A percentile compares a stretch with the other conserved stretches of the same genome.
Evolutionary conservation across 1,284 basidiomycete species (phyloP).

Genomic region (Thelephora terrestris): DNA sequence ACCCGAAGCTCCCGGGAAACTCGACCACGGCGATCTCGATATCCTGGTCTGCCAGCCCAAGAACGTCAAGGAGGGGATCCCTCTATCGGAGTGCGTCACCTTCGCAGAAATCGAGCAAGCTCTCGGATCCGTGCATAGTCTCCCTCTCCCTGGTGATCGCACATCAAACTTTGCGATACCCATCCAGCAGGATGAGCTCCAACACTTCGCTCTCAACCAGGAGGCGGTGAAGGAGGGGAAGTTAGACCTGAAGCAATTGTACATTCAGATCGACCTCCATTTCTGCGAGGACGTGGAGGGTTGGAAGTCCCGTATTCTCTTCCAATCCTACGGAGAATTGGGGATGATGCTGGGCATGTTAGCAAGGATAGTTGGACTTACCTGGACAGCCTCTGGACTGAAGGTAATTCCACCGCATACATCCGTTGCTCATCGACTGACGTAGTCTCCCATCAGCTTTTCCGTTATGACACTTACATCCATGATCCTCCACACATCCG

Average conservation of each 20-base stretch:
- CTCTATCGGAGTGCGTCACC: constrained; percentile 15
- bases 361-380: constrained; percentile 38
- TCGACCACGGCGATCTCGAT: constrained; percentile 56
- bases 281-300: constrained; percentile 41
- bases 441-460: background rate
- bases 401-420: constrained; percentile 30
- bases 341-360: constrained; percentile 55
- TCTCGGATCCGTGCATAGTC: constrained; percentile 38
- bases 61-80: background rate
- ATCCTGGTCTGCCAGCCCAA: constrained; percentile 41
- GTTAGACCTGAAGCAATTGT: constrained; percentile 21
- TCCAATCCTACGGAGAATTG: constrained; percentile 56
- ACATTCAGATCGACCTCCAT: constrained; percentile 48
- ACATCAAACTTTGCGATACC: constrained; percentile 56
- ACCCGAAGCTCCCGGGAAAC: constrained; percentile 51
- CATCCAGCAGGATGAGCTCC: constrained; percentile 17
- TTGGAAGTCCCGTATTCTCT: constrained; percentile 39
- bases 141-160: constrained; percentile 37
- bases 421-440: background rate
- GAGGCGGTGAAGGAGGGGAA: constrained; percentile 1
- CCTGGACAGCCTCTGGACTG: constrained; percentile 41
- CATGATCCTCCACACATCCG: constrained; percentile 19
- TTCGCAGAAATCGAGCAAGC: constrained; percentile 31
- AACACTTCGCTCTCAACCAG: constrained; percentile 3
- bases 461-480: constrained; percentile 24